Base-by-base conservation (phyloP, 2,329 filamentous ascomycete species). In the Proliferodiscus dingleyae region DNA sequence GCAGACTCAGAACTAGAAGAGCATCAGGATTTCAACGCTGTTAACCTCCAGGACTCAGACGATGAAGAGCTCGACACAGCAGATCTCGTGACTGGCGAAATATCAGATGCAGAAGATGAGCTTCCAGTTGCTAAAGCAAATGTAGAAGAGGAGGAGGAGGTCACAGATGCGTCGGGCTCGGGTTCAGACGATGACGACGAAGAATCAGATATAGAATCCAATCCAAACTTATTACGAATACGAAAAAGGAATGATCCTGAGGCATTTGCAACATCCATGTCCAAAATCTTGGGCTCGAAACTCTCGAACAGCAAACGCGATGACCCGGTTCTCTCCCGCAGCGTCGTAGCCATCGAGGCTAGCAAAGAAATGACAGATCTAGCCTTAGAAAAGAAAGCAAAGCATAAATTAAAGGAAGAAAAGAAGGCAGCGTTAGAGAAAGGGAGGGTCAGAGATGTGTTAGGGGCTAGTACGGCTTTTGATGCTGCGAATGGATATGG, bases 311-410 rank as follows among this genome's bases (percentile, higher is more conserved):
- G 85, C 24, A 89, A 89, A 63, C 85, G 90, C 19, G 76, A 83
- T 44, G 93, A 98, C 64, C 93, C 93, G 0, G 87, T 98, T n/a
- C 76, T 98, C 3, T 84, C 90, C 5, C 85, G 93, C 60, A 91
- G 85, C 64, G 81, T 80, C 50, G 77, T 78, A 9, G 89, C 89
- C 1, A 78, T 82, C 11, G 78, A 87, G 49, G 80, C 86, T 0
- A 83, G 83, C 52, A 81, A 81, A 47, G 80, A 85, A 26, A 76
- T 87, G 8, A 78, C 84, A 1, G 89, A 95, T 60, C 74, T 78
- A 43, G 85, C 85, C 45, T 74, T 98, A 30, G 91, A 95, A 60
- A 75, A 83, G 42, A 91, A 89, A 64, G 93, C 90, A 22, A 80
- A 80, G 41, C 79, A 81, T 45, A 85, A 90, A 61, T 66, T 97